Conservation (phyloP, 2,329 filamentous ascomycete genomes). For the Paraconiothyrium brasiliense region DNA sequence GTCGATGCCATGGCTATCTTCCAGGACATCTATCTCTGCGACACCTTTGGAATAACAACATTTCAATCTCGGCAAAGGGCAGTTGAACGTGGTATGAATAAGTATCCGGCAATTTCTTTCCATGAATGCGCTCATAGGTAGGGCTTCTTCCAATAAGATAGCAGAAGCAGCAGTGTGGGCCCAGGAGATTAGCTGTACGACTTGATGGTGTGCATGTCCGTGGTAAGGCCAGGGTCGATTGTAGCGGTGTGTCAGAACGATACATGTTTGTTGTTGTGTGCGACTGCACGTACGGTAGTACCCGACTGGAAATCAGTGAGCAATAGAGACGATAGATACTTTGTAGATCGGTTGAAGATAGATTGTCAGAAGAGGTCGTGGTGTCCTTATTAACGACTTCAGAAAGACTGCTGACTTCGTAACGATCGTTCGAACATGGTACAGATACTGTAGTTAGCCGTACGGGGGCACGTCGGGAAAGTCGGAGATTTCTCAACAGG, state of each 20-base stretch:
- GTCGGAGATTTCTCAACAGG: conserved; percentile 8
- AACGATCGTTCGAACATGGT: not conserved
- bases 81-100: no score
- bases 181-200: not conserved
- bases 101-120: no score
- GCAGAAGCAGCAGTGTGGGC: not conserved
- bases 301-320: not conserved
- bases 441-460: conserved; percentile 1
- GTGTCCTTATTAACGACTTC: not conserved
- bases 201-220: not conserved
- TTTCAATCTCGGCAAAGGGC: no score
- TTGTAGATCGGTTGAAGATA: not conserved
- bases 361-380: not conserved
- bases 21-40: no score
- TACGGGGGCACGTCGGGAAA: not conserved
- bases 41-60: no score
- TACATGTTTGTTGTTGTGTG: not conserved
- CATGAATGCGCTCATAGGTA: no score
- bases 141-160: no score
- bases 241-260: not conserved
- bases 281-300: not conserved
- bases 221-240: not conserved
- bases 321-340: not conserved
- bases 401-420: not conserved
- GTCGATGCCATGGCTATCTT: no score